Base-by-base conservation (phyloP, 2,329 filamentous ascomycete species). In the Botrytis hyacinthi region DNA sequence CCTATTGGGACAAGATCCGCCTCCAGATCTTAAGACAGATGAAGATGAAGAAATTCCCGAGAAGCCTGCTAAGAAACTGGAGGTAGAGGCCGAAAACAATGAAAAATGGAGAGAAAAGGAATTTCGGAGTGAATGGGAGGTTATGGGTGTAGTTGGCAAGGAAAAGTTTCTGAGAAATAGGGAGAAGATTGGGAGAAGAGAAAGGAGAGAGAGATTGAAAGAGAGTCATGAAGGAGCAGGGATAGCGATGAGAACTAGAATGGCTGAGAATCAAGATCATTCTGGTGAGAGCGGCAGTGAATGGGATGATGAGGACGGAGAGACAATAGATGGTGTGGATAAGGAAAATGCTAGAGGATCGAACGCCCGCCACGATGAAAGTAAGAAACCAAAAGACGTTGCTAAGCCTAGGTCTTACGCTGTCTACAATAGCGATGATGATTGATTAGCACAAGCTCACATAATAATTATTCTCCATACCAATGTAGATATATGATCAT, bases 121-220 rank as follows among this genome's bases (percentile, higher is more conserved):
- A 42, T 80, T 76, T 72, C 77, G 78, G 73, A 80, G 78, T 75
- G 70, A 76, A 26, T 82, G 80, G 80, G 80, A 81, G 73, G 74
- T 66, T 9, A 70, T 79, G 59, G 75, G 76, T 22, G 71, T 75
- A 29, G 74, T 80, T 14, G 40, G 65, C 1, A 70, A 75, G 22
- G 75, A 77, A 70, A 73, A 73, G 4, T 80, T 81, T 75, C 70
- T 72, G 26, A 75, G 54, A 57, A 80, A 79, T 73, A 72, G 72
- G 69, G 67, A 44, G 42, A 73, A 66, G 70, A 66, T 70, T 37
- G 74, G 72, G 51, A 77, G 75, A 70, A 72, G 65, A 59, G 68
- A 40, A 54, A 77, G 66, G 54, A 75, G 68, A 35, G 29, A 60
- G 29, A 68, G 16, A n/a, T 35, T 54, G 37, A 62, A 62, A 48